Evolutionary conservation across 2,329 filamentous ascomycete species (phyloP), one percentile per base, ranked within the genome.

Genomic region (Xylaria sp.): DNA sequence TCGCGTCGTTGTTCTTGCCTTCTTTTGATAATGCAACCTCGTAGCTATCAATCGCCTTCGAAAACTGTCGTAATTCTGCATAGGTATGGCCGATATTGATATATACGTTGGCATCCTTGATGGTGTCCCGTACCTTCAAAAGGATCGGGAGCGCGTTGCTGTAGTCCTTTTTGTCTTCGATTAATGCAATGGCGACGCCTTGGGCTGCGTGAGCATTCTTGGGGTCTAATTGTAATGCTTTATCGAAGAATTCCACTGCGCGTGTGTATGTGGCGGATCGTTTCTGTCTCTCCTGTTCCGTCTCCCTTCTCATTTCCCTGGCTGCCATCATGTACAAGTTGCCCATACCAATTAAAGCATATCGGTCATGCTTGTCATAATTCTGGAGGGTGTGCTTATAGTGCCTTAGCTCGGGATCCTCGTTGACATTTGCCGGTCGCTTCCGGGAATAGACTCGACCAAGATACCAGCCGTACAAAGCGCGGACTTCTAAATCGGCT

Each of bases 191-290:
- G 14, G 93, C 96, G 72, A 99, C 90, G 69, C 97, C 96, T 78
- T 99, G 96, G 1, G 96, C 96, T 7, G 97, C 97, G 78, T 97
- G 97, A 0, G 96, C 95, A 74, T 98, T 99, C 82, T 92, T 94
- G 0, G 94, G 90, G 76, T 99, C 96, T n/a, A 99, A 84, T 71
- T 97, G 93, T 24, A 99, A 84, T 4, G 95, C 95, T 82, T 99
- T 99, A 79, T 98, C 96, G 75, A 98, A 99, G 81, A 99, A 99
- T 78, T 99, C 97, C 11, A 98, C 94, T 0, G 96, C 94, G 73
- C 95, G 94, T 78, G 90, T 89, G 78, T 98, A 99, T 69, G 90
- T 91, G 74, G 92, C 92, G 65, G 91, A 92, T 61, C 94, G 90
- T 83, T 97, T 97, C 75, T 97, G 92, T 81, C 93, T 97, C 68